phyloP scores from a whole-genome alignment of 441 rosid genomes.

The Mallotus repandus region DNA sequence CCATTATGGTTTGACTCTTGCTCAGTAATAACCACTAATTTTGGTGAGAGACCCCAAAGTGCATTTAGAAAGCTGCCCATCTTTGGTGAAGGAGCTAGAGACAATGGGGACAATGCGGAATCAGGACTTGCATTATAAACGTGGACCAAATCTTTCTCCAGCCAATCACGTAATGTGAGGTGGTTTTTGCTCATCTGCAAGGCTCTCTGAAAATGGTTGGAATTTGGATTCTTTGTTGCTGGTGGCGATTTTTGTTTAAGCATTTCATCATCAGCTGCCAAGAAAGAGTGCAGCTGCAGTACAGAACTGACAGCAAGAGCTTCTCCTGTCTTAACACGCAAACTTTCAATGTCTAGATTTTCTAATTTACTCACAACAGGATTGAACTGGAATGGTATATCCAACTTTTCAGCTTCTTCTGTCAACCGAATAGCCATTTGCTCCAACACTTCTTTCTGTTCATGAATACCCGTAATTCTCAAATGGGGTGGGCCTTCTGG shows the following conservation, averaged over 20 bases:
- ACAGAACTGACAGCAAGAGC: conserved; percentile 70
- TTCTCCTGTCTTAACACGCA: conserved; percentile 70
- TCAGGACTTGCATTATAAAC: conserved; percentile 45
- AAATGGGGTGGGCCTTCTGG: conserved; percentile 75
- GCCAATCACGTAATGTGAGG: conserved; percentile 61
- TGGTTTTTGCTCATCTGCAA: conserved; percentile 42
- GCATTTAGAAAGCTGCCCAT: conserved; percentile 65
- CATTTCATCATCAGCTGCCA: conserved; percentile 55
- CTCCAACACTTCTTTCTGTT: conserved; percentile 62
- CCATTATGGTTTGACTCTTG: conserved; percentile 87
- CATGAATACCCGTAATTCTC: conserved; percentile 68
- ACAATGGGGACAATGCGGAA: conserved; percentile 46
- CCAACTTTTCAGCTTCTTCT: conserved; percentile 68
- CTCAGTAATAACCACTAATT: conserved; percentile 82
- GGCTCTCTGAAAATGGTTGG: conserved; percentile 35
- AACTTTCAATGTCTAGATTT: conserved; percentile 47
- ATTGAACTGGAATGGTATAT: conserved; percentile 65
- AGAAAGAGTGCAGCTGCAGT: conserved; percentile 60
- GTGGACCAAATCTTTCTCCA: conserved; percentile 48
- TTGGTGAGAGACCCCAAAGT: conserved; percentile 76
- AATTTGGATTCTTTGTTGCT: conserved; percentile 29
- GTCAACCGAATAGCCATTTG: conserved; percentile 56
- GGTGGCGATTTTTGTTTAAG: conserved; percentile 38
- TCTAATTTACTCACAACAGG: conserved; percentile 58
- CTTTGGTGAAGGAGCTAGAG: conserved; percentile 46